phyloP scores from a whole-genome alignment of 805 yeast genomes.

The Saccharomycopsis babjevae region DNA sequence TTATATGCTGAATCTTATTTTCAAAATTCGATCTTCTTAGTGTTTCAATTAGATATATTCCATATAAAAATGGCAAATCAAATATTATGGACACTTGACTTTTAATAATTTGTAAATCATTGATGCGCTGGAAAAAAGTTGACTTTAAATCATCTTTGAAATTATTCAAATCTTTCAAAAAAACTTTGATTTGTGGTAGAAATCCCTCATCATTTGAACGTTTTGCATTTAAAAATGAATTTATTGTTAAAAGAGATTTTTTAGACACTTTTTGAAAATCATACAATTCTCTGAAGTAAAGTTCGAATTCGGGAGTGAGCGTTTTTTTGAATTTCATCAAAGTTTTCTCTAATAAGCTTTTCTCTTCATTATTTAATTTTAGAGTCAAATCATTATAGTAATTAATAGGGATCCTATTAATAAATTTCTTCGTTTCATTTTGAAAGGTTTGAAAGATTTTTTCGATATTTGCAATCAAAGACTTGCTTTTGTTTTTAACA shows the following conservation, averaged over 20 bases:
- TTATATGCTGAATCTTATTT: constrained; percentile 2
- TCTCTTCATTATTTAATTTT: not conserved
- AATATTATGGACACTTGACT: constrained; percentile 30
- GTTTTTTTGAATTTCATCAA: not conserved
- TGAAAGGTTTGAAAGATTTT: not conserved
- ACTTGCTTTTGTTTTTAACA: not conserved
- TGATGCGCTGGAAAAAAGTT: constrained; percentile 16
- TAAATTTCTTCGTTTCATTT: not conserved
- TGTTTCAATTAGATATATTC: constrained; percentile 53
- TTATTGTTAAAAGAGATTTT: not conserved
- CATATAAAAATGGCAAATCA: constrained; percentile 65
- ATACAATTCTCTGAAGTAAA: not conserved
- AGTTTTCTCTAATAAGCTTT: not conserved
- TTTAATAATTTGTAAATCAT: constrained; percentile 26
- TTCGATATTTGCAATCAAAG: not conserved
- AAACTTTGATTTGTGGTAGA: not conserved
- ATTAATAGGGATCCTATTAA: not conserved
- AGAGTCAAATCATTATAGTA: not conserved
- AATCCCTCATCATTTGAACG: not conserved
- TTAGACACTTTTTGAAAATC: not conserved
- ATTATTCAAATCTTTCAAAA: not conserved
- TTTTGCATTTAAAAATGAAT: not conserved
- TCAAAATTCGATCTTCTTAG: constrained; percentile 49
- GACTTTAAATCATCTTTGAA: constrained; percentile 21
- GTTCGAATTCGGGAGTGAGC: not conserved